Conservation (phyloP, 1,139 yeast genomes). For the Suhomyces taliae region DNA sequence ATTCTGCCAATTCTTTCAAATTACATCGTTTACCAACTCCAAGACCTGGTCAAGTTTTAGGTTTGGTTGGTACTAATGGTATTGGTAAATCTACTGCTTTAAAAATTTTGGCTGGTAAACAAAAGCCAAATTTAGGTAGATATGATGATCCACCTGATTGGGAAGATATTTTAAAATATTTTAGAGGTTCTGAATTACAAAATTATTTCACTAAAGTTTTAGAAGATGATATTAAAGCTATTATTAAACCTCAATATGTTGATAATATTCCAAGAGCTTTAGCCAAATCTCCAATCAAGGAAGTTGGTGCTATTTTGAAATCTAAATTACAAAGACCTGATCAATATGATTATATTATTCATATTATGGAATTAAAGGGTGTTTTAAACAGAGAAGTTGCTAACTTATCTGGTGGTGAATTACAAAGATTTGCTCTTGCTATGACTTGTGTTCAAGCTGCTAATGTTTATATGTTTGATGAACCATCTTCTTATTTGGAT, state of each 20-base stretch:
- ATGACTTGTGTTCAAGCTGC: conserved; percentile 95
- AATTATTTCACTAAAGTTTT: conserved; percentile 91
- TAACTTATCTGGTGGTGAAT: conserved; percentile 95
- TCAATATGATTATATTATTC: conserved; percentile 61
- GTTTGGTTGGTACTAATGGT: conserved; percentile 98
- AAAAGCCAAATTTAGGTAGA: conserved; percentile 92
- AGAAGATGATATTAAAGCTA: conserved; percentile 91
- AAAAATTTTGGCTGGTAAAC: conserved; percentile 96
- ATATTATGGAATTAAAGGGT: conserved; percentile 68
- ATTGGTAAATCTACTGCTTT: conserved; percentile 98
- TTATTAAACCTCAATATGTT: conserved; percentile 96
- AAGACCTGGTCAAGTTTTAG: conserved; percentile 97
- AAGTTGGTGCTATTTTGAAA: conserved; percentile 81
- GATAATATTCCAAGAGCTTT: conserved; percentile 96
- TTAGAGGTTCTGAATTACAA: conserved; percentile 96
- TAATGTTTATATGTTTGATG: conserved; percentile 98
- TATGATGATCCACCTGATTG: conserved; percentile 96
- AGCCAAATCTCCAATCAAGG: conserved; percentile 78
- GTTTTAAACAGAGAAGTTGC: conserved; percentile 83
- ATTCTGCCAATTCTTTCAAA: conserved; percentile 96
- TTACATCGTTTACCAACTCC: conserved; percentile 97
- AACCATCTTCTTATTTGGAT: conserved; percentile 96
- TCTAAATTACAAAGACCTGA: conserved; percentile 68
- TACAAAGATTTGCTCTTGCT: conserved; percentile 97
- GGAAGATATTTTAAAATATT: conserved; percentile 86